Base-by-base conservation (phyloP, 1,139 yeast genomes). In the Pichia sp. region DNA sequence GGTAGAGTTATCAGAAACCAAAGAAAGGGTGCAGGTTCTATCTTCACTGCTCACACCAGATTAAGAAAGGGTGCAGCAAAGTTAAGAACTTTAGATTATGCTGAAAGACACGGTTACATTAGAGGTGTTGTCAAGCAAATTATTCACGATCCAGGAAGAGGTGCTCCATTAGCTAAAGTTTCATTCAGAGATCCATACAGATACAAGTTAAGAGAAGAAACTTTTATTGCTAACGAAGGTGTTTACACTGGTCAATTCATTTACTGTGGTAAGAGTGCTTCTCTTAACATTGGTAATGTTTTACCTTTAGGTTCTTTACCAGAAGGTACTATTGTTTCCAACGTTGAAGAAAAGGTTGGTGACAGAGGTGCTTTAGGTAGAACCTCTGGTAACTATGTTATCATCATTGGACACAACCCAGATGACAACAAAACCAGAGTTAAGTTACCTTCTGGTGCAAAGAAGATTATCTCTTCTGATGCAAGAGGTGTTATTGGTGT, bases 1-100 rank as follows among this genome's bases (percentile, higher is more conserved):
- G 98, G 99, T 88, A 93, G 99, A 87, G 99, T 95, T 81, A 95
- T 95, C 84, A 96, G 99, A 83, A 93, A 95, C 86, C 99, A 95
- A 87, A 91, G 99, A 89, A 95, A 95, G 83, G 98, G 98, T 86
- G 98, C 97, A 80, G 99, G 99, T 75, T 91, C 98, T 73, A 90
- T 95, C 85, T 95, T 95, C 90, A 64, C 96, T 77, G 84, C 99
- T 73, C 96, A 91, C 93, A 93, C 98, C 84, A 93, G 98, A 81
- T 89, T 95, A 78, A 89, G 99, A 87, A 88, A 95, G 83, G 99
- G 99, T 77, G 98, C 99, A 75, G 99, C 99, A 76, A 93, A 91
- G 87, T 87, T 91, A 77, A 89, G 99, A 86, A 87, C 96, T 75
- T 87, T 93, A 78, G 99, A 93, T 79, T 93, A 84, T 73, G 96